Base-by-base conservation (phyloP, 2,329 filamentous ascomycete genomes). In the Dothideomycetes sp. region DNA sequence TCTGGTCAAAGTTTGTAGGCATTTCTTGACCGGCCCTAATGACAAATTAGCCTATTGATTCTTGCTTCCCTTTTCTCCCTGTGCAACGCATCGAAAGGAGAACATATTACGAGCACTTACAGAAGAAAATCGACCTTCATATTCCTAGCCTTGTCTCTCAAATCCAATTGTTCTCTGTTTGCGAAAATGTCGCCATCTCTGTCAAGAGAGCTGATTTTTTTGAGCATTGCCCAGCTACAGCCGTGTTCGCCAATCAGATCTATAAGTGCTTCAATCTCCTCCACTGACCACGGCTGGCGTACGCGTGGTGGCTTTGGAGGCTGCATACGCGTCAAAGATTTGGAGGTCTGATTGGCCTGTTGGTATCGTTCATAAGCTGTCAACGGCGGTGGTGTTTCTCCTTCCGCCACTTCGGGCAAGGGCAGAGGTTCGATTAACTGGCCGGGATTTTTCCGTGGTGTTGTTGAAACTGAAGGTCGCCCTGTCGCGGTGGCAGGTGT, bases 141-240 rank as follows among this genome's bases (percentile, higher is more conserved):
- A 44, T 73, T 75, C 37, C 73, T 61, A 3, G 71, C 73, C 44
- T 59, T 59, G 51, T 59, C 59, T 9, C 57, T 42, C 10, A 61
- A 44, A 35, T 73, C 68, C 3, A 73, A 69, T 43, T 77, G 69
- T 4, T 54, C 60, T 2, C 74, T 61, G 2, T 48, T 45, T 3
- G 39, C 41, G 14, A 72, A 49, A 31, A 55, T 29, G 4, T 39
- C 48, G 10, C 55, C 50, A 16, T 56, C 49, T 3, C 53, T 47
- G 9, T 57, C 49, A 15, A 60, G 39, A n/a, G n/a, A 12, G 22
- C 12, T 12, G 7, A 27, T 27, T 8, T 53, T 33, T 31, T 57
- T 53, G 34, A 81, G 72, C 0, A 38, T 18, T 2, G 69, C 46
- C 61, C 71, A 81, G 8, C 51, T 47, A 4, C 55, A 58, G 1